A percentile compares a stretch with the other conserved stretches of the same genome.
Conservation (phyloP, 768 basidiomycete species). For the Peribolospora baueri region DNA sequence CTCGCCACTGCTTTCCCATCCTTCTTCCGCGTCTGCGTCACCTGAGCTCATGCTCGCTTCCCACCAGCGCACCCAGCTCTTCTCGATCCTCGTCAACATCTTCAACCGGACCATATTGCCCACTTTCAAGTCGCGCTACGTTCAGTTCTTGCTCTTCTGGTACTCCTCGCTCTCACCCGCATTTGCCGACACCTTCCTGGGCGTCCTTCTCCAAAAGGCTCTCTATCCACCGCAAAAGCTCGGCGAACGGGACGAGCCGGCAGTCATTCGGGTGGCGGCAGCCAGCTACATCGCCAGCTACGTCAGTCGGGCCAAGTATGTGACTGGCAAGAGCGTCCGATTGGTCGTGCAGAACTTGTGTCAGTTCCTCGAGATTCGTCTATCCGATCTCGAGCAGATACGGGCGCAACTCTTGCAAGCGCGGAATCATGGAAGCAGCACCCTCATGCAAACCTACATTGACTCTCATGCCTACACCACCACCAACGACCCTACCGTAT, state of each 20-base stretch:
- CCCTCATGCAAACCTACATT: constrained; percentile 11
- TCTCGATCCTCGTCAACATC: constrained; percentile 67
- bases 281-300: constrained; percentile 82
- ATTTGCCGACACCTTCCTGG: constrained; percentile 79
- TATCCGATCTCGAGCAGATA: constrained; percentile 28
- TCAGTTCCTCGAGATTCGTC: constrained; percentile 34
- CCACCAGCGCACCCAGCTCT: constrained; percentile 35
- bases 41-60: constrained; percentile 15
- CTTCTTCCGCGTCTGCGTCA: constrained; percentile 6
- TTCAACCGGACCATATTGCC: constrained; percentile 82
- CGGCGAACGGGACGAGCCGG: constrained; percentile 24
- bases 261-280: constrained; percentile 69
- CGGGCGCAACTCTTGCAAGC: background rate
- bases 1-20: constrained; percentile 1
- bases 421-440: background rate
- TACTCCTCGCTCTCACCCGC: constrained; percentile 69
- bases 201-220: constrained; percentile 76
- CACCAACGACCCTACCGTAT: constrained; percentile 36
- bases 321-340: constrained; percentile 48
- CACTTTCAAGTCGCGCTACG: constrained; percentile 91
- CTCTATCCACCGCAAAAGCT: constrained; percentile 31
- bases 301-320: constrained; percentile 67
- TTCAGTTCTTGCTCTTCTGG: constrained; percentile 92
- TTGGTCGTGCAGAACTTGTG: constrained; percentile 64
- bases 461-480: background rate